Evolutionary conservation across 352 stramenopile genomes (phyloP), one percentile per base, ranked within the genome.

Genomic region (Halophytophthora batemanensis): DNA sequence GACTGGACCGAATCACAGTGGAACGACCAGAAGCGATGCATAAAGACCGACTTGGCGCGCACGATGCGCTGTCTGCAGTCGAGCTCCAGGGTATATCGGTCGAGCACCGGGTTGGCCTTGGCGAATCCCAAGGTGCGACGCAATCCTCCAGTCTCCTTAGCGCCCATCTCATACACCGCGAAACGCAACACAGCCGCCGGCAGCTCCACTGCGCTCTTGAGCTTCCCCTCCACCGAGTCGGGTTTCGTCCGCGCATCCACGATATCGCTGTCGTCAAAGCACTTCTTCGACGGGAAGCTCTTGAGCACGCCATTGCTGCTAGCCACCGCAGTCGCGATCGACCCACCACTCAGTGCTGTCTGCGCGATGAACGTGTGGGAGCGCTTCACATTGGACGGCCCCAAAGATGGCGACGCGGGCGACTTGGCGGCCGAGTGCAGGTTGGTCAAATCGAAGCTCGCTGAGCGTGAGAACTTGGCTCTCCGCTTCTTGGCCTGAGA

Each of bases 231-330:
- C 1, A 49, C 40, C 19, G 68, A 71, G 15, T 62, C 59, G 28
- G 62, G 51, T 8, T 65, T 38, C 21, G 50, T 60, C 46, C 67
- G 68, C 34, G 62, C 61, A 53, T 89, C 77, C 21, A 91, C 77
- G 39, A 91, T 91, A 46, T 91, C 81, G 46, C 77, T 91, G 54
- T 91, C 81, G 56, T 91, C 81, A 62, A 91, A 91, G 11, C 72
- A 83, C 35, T 87, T 87, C 38, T 74, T 74, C 3, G 46, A 53
- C 6, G 47, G 53, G 18, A 66, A 50, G 40, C 71, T 82, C 15
- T 51, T 66, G 6, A 59, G 59, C 4, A 63, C 54, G 42, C 28
- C 53, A 56, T 49, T 61, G 12, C 47, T 51, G 34, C 47, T 65
- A 31, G 37, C 61, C 41, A 48, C n/a, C 39, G 44, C 21, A 38